Conservation (phyloP, 805 yeast genomes). For the Jamesozyma hellenica region DNA sequence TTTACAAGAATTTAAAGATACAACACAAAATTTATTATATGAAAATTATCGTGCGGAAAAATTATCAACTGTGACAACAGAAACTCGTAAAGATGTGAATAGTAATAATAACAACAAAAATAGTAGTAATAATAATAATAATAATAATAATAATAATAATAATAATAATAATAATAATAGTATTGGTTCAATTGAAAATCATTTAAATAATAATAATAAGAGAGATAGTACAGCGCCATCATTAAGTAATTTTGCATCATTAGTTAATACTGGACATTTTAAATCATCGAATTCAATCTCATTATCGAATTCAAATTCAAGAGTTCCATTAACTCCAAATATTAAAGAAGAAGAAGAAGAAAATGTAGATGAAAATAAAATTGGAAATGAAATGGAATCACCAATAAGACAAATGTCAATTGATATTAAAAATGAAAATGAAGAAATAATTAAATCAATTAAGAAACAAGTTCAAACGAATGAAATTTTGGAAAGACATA, state of each 20-base stretch:
- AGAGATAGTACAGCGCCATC: conserved; percentile 29
- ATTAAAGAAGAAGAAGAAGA: conserved; percentile 4
- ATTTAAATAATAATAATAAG: conserved; percentile 9
- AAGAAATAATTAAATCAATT: conserved; percentile 30
- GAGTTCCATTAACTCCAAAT: conserved; percentile 21
- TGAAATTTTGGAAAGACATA: conserved; percentile 39
- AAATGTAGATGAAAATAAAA: conserved; percentile 1
- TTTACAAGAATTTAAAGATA: conserved; percentile 67
- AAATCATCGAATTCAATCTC: conserved; percentile 25
- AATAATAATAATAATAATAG: conserved; percentile 4
- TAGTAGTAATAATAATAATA: conserved; percentile 1
- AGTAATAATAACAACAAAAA: no score
- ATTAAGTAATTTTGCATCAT: conserved; percentile 29
- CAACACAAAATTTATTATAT: conserved; percentile 66
- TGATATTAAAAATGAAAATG: conserved; percentile 31
- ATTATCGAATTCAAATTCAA: conserved; percentile 11
- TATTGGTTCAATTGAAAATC: conserved; percentile 2
- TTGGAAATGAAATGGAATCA: conserved; percentile 22
- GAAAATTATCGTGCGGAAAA: conserved; percentile 75
- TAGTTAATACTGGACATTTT: conserved; percentile 28
- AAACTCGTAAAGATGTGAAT: no score
- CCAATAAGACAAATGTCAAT: conserved; percentile 32
- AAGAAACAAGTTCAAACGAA: conserved; percentile 29
- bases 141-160: conserved; percentile 1
- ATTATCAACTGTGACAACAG: conserved; percentile 45